These are phyloP conservation scores for Chrysoporthe deuterocubensis DNA, from an alignment of 2,329 filamentous ascomycete species.

Conservation along the genomic window DNA sequence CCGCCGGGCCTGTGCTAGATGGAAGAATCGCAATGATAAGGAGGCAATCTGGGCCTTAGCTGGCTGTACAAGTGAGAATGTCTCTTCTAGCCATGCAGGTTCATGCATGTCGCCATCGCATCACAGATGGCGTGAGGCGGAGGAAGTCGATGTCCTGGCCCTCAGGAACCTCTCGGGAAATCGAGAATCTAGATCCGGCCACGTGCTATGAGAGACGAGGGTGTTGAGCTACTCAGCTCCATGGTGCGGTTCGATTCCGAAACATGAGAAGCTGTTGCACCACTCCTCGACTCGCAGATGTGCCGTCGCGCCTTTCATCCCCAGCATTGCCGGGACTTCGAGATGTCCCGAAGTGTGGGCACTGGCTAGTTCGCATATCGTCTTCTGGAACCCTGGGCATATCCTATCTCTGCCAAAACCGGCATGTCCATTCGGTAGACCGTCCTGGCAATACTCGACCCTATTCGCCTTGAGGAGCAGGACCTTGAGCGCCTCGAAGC, in stretches of 20 bases:
- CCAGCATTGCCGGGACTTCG: neutral
- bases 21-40: neutral
- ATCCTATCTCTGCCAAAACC: neutral
- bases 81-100: neutral
- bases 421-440: neutral
- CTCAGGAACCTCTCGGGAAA: too few relatives aligned
- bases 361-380: too few relatives aligned
- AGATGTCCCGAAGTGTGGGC: neutral
- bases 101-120: constrained; percentile 15
- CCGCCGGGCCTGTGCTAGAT: neutral
- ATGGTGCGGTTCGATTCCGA: neutral
- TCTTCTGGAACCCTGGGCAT: too few relatives aligned
- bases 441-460: neutral
- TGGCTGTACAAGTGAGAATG: neutral
- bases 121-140: constrained; percentile 1
- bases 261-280: neutral
- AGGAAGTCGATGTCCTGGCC: neutral
- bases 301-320: neutral
- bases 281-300: neutral
- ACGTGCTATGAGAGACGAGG: too few relatives aligned
- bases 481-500: neutral
- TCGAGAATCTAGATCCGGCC: neutral
- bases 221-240: too few relatives aligned
- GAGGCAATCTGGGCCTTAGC: neutral
- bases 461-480: too few relatives aligned